phyloP scores from a whole-genome alignment of 306 rosid species.

The Cicer bijugum region DNA sequence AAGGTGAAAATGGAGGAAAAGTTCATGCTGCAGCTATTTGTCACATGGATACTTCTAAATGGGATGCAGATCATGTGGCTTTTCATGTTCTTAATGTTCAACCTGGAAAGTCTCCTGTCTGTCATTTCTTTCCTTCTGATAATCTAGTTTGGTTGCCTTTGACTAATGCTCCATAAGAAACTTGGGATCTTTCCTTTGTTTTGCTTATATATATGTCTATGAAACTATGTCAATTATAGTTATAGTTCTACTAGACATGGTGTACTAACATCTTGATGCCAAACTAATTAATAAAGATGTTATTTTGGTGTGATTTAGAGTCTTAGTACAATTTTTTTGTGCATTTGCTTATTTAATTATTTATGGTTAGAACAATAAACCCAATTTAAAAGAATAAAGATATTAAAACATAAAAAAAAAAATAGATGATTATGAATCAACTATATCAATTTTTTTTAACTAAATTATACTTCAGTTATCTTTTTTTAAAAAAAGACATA shows the following conservation, averaged over 20 bases:
- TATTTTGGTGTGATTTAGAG: background rate
- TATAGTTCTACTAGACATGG: constrained; percentile 20
- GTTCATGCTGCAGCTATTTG: constrained; percentile 71
- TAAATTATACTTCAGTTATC: too few relatives aligned
- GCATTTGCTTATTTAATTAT: background rate
- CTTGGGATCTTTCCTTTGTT: background rate
- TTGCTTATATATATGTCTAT: background rate
- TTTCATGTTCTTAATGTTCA: constrained; percentile 59
- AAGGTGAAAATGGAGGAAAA: constrained; percentile 60
- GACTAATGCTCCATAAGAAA: constrained; percentile 15
- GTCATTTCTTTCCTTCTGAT: constrained; percentile 77
- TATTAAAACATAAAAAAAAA: too few relatives aligned
- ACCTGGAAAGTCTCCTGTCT: constrained; percentile 68
- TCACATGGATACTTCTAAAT: constrained; percentile 81
- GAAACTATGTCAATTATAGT: constrained; percentile 8
- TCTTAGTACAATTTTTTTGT: background rate
- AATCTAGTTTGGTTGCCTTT: constrained; percentile 65
- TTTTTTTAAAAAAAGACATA: too few relatives aligned
- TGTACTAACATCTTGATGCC: constrained; percentile 5
- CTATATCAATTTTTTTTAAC: too few relatives aligned
- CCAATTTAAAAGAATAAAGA: too few relatives aligned
- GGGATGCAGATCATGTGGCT: constrained; percentile 65
- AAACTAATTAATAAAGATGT: constrained; percentile 5
- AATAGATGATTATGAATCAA: too few relatives aligned
- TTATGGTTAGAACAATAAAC: too few relatives aligned